Percentiles rank a stretch among this genome's conserved stretches.
Conservation (phyloP, 495 filamentous ascomycete genomes). For the Delitschia confertaspora region DNA sequence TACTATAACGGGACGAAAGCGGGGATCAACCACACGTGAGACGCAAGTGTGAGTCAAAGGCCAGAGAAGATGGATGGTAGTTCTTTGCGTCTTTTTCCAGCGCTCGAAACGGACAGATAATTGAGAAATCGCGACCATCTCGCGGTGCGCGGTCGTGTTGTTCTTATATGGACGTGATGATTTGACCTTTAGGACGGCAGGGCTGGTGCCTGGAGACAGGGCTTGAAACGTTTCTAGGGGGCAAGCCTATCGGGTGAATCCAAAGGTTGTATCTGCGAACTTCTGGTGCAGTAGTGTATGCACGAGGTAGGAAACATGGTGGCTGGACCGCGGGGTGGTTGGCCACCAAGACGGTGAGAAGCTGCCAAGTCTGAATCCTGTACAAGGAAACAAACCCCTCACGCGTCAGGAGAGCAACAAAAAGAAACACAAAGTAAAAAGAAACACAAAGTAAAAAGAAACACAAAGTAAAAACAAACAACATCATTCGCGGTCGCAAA, state of each 20-base stretch:
- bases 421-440: constrained; percentile 9
- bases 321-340: constrained; percentile 11
- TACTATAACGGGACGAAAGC: constrained; percentile 8
- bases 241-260: constrained; percentile 22
- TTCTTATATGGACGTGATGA: constrained; percentile 23
- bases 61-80: neutral
- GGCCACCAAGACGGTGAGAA: neutral
- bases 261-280: neutral
- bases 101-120: constrained; percentile 23
- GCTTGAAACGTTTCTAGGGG: constrained; percentile 23
- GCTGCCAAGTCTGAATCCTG: neutral
- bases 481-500: no score
- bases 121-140: constrained; percentile 28
- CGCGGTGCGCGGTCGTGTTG: constrained; percentile 20
- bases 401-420: constrained; percentile 1
- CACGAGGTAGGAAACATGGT: constrained; percentile 10
- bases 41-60: constrained; percentile 35
- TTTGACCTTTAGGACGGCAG: constrained; percentile 1
- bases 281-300: constrained; percentile 24
- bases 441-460: no score
- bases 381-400: no score
- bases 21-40: constrained; percentile 22
- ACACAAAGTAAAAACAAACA: no score
- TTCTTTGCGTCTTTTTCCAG: constrained; percentile 17
- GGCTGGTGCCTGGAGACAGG: constrained; percentile 17